Evolutionary conservation across 768 basidiomycete genomes (phyloP).

Genomic region (Boletus rufocinnamomeus): DNA sequence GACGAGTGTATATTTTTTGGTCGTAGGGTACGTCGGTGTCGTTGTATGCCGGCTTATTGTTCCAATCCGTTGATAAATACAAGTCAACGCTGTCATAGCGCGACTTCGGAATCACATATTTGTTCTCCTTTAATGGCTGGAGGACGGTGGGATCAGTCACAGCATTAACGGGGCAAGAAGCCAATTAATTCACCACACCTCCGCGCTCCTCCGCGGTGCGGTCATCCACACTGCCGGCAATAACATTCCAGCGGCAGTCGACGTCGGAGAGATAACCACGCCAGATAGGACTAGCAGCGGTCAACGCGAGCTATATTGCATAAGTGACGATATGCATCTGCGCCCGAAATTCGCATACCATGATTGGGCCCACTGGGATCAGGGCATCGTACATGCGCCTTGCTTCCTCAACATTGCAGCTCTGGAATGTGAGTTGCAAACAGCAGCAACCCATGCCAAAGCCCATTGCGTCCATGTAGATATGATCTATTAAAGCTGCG

Average conservation of each 20-base stretch:
- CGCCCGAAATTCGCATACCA: slow-evolving; percentile 53
- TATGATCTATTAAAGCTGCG: slow-evolving; percentile 85
- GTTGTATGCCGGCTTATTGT: slow-evolving; percentile 92
- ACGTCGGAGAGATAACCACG: slow-evolving; percentile 95
- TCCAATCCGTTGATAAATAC: slow-evolving; percentile 86
- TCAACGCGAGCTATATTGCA: slow-evolving; percentile 77
- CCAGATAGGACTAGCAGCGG: slow-evolving; percentile 93
- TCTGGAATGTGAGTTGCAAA: slow-evolving; percentile 96
- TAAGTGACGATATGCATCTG: slow-evolving; percentile 2
- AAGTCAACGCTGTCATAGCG: slow-evolving; percentile 95
- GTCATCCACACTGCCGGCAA: slow-evolving; percentile 98
- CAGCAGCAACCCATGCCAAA: slow-evolving; percentile 99
- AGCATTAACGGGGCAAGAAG: slow-evolving; percentile 10
- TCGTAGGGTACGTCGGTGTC: slow-evolving; percentile 85
- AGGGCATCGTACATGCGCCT: slow-evolving; percentile 94
- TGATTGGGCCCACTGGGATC: slow-evolving; percentile 91
- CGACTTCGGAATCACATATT: slow-evolving; percentile 89
- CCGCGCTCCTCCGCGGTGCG: slow-evolving; percentile 95
- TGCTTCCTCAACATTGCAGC: slow-evolving; percentile 91
- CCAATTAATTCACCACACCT: slow-evolving; percentile 53
- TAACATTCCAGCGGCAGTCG: slow-evolving; percentile 98
- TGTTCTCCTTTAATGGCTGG: slow-evolving; percentile 76
- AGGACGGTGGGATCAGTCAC: slow-evolving; percentile 4
- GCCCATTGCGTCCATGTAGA: slow-evolving; percentile 99
- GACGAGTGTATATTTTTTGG: slow-evolving; percentile 65